Conservation (phyloP, 805 yeast genomes). For the Kazachstania psychrophila region DNA sequence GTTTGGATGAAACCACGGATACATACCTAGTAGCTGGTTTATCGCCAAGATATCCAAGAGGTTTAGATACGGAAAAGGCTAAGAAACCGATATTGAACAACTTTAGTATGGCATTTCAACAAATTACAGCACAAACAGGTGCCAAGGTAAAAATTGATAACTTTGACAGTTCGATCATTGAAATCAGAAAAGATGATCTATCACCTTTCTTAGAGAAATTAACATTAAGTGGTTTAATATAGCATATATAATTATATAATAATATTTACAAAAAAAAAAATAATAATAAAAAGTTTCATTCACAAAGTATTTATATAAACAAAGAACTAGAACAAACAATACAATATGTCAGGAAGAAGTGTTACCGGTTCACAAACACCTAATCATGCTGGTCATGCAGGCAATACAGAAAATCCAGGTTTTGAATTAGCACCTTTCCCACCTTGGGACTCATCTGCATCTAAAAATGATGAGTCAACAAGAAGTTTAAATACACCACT, state of each 20-base stretch:
- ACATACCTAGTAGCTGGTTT: conserved; percentile 84
- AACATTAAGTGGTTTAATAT: conserved; percentile 61
- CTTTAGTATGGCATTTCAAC: conserved; percentile 86
- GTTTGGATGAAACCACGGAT: conserved; percentile 61
- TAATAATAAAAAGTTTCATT: not conserved
- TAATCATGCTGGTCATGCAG: too few species aligned
- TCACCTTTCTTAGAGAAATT: conserved; percentile 78
- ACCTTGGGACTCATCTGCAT: conserved; percentile 24
- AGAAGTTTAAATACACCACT: conserved; percentile 17
- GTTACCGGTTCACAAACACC: too few species aligned
- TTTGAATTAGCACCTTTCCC: conserved; percentile 24
- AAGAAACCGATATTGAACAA: conserved; percentile 54
- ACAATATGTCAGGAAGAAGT: too few species aligned
- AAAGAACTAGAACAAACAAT: too few species aligned
- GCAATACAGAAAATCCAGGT: conserved; percentile 1
- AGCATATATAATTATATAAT: conserved; percentile 1
- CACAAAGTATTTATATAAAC: not conserved
- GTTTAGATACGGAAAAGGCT: conserved; percentile 27
- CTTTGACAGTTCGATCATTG: conserved; percentile 89
- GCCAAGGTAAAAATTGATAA: conserved; percentile 89
- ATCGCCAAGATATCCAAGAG: conserved; percentile 69
- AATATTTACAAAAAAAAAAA: not conserved
- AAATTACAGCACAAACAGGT: conserved; percentile 72
- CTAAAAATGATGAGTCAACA: conserved; percentile 8
- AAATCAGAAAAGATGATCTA: conserved; percentile 78